A percentile compares a stretch with the other conserved stretches of the same genome.
phyloP scores from a whole-genome alignment of 768 basidiomycete species.

The Suillus subalutaceus region DNA sequence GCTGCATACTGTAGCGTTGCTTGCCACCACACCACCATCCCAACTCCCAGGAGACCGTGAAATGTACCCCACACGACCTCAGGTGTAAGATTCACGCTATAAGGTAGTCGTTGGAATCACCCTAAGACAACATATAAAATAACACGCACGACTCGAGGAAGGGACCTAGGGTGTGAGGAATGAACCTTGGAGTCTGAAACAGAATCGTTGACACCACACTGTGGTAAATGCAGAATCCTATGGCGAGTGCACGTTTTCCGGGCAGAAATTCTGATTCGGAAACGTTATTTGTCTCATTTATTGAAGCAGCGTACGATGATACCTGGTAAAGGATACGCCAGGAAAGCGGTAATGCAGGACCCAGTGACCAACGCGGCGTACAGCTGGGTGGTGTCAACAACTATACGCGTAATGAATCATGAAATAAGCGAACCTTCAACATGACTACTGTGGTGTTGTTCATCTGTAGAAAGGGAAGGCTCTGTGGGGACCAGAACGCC shows the following conservation, averaged over 20 bases:
- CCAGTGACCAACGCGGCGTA: slow-evolving; percentile 66
- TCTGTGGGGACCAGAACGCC: slow-evolving; percentile 64
- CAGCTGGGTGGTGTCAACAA: slow-evolving; percentile 44
- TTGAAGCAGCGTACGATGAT: slow-evolving; percentile 23
- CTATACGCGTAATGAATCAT: neutral
- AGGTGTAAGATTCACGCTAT: slow-evolving; percentile 65
- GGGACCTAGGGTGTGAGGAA: slow-evolving; percentile 70
- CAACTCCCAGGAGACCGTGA: slow-evolving; percentile 72
- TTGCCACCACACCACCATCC: slow-evolving; percentile 86
- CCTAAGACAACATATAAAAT: slow-evolving; percentile 1
- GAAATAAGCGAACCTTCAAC: slow-evolving; percentile 58
- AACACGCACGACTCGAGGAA: slow-evolving; percentile 59
- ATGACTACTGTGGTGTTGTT: slow-evolving; percentile 82
- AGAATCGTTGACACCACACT: slow-evolving; percentile 72
- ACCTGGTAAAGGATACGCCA: slow-evolving; percentile 79
- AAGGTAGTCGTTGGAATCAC: slow-evolving; percentile 5
- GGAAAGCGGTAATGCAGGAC: slow-evolving; percentile 60
- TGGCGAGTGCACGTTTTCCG: slow-evolving; percentile 81
- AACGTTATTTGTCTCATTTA: neutral
- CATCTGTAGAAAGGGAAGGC: slow-evolving; percentile 75
- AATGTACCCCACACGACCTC: slow-evolving; percentile 72
- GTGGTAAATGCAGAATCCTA: slow-evolving; percentile 78
- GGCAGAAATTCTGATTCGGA: slow-evolving; percentile 69
- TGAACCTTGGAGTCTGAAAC: slow-evolving; percentile 77
- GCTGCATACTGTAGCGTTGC: slow-evolving; percentile 57